Evolutionary conservation across 768 basidiomycete species (phyloP).

Genomic region (Artomyces pyxidatus): DNA sequence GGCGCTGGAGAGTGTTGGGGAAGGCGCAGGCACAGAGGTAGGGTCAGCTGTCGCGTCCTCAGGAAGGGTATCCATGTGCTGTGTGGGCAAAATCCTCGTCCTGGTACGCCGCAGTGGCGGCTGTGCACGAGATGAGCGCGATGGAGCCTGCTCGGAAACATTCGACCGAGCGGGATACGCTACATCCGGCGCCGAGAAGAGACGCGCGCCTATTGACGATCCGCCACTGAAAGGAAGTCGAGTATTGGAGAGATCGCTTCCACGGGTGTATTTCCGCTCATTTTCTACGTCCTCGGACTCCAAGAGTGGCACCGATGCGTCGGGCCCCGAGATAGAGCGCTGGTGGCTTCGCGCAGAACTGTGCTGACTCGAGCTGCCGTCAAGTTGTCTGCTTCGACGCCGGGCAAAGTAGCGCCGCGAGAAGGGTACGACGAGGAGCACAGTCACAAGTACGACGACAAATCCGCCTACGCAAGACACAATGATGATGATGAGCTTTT

Average conservation of each 20-base stretch:
- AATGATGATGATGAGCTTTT: conserved; percentile 8
- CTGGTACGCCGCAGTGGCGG: conserved; percentile 11
- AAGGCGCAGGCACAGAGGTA: neutral
- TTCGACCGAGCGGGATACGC: neutral
- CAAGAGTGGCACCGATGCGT: conserved; percentile 14
- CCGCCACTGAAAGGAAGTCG: neutral
- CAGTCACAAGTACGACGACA: conserved; percentile 4
- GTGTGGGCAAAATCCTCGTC: conserved; percentile 6
- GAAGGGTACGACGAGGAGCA: conserved; percentile 11
- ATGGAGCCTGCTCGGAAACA: conserved; percentile 1
- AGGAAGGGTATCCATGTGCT: conserved; percentile 13
- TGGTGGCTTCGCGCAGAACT: conserved; percentile 7
- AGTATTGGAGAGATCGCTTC: neutral
- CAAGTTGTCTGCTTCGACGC: neutral
- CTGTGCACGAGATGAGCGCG: conserved; percentile 3
- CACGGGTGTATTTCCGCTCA: neutral
- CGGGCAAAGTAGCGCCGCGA: conserved; percentile 8
- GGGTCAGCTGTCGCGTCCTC: conserved; percentile 3
- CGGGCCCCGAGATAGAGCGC: conserved; percentile 6
- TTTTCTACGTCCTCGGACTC: neutral
- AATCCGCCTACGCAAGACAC: conserved; percentile 11
- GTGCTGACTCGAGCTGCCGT: neutral
- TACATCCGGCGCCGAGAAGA: conserved; percentile 5
- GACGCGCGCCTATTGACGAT: neutral
- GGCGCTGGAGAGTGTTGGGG: neutral